Evolutionary conservation across 495 filamentous ascomycete genomes (phyloP), one percentile per base, ranked within the genome.

Genomic region (Hypoxylon subgilvum): DNA sequence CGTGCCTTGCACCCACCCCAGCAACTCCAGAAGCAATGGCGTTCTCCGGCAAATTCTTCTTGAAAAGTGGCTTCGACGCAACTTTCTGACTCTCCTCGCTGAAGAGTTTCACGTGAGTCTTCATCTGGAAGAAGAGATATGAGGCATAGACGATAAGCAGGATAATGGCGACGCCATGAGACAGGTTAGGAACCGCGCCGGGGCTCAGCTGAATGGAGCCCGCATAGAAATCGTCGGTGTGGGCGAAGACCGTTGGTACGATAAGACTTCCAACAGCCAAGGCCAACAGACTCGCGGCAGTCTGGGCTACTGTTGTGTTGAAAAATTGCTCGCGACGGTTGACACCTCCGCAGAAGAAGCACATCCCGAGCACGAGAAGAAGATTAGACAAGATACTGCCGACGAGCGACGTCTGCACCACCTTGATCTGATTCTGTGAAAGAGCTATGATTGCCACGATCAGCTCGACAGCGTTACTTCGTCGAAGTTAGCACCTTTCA

Each of bases 301-400:
- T 97, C 69, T 96, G 91, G 1, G 92, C 92, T n/a, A 97, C 92
- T 2, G 88, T 89, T 1, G 89, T 84, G 74, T 97, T 97, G 82
- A 97, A 97, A 69, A 84, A 86, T 61, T 97, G 92, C 66, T 96
- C 88, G 23, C 82, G 57, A 16, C 92, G 85, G 41, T 87, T 84
- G 40, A 94, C 69, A 22, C 92, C 92, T 23, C 92, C 92, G 43
- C 88, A 88, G 74, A 95, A 91, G 79, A 97, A 97, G 68, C 86
- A 92, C 87, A 94, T 92, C 13, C 92, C 92, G 76, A 96, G 77
- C 28, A 97, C 93, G 14, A 97, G 81, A 4, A 97, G 86, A 43
- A 97, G 72, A 69, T 97, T 97, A 13, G 92, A 96, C 13, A 97
- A 75, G 69, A 96, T 96, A 69, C 85, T 89, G 21, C 92, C 92